Evolutionary conservation across 805 yeast species (phyloP), one percentile per base, ranked within the genome.

Genomic region (Lachancea cidri): DNA sequence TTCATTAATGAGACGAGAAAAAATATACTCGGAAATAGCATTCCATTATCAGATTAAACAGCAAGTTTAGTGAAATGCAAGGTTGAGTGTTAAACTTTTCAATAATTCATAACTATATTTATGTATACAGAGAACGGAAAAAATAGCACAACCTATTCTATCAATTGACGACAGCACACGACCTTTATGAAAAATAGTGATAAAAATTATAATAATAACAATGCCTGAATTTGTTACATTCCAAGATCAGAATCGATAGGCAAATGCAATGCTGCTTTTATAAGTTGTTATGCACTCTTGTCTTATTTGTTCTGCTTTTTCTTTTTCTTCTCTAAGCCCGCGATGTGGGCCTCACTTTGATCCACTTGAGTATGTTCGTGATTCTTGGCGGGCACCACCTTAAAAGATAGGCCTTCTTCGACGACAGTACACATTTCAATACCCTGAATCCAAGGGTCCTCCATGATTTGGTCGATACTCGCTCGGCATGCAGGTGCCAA

Each of bases 261-360:
- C 27, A 22, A 7, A 22, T 22, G 27, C 27, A 22, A 22, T 22
- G 27, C 27, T 7, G 9, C 7, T 7, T 22, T 22, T 22, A 22
- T 22, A 22, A 22, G 7, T 7, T 22, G 11, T 22, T 11, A 22
- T 22, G 27, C 27, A 22, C 27, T 22, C 11, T 11, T 22, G 16
- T 17, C 55, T 63, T 42, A 65, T 71, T 57, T 75, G 68, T 58
- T 44, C 33, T 48, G 49, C 42, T 50, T 47, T 35, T 73, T 76
- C 67, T 86, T 89, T 58, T 81, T 85, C 70, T 81, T 85, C 58
- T 89, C 97, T 50, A 89, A 73, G 44, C 89, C 83, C 8, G 97
- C 96, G 66, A 89, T 89, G 62, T 89, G 98, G 0, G 98, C 98
- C 53, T 86, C 95, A 45, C 86, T 81, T 60, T 86, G 95, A 52